Base-by-base conservation (phyloP, 805 yeast species). In the Debaryomyces hansenii region DNA sequence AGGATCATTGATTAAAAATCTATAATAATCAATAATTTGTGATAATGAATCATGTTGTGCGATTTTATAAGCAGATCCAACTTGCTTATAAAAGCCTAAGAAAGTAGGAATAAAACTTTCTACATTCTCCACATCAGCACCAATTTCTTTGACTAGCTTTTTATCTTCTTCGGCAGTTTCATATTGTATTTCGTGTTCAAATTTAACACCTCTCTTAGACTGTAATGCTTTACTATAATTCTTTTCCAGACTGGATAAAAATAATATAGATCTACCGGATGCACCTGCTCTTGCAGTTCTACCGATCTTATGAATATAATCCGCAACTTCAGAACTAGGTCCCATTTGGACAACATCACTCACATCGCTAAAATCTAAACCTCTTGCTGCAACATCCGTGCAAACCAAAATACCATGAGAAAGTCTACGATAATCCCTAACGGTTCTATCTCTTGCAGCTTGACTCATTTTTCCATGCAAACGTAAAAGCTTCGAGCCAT, bases 321-420 rank as follows among this genome's bases (percentile, higher is more conserved):
- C 85, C n/a, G 91, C 80, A 20, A 82, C 67, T 47, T 84, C 88
- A 40, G 76, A 68, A 50, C 94, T 88, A n/a, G 84, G 77, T 54
- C 92, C 87, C 45, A 89, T 65, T 71, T 92, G 97, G 56, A 87
- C 71, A 43, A 92, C 97, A 61, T 89, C 88, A 20, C 90, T 69
- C 24, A 92, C 95, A 56, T 82, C 81, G 46, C 91, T 94, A 77
- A 92, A 88, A 72, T 92, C 97, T 85, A 92, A 84, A 55, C 98
- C 98, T 70, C 98, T 83, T 11, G 97, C 97, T 50, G 91, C 95
- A 48, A 92, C 97, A 67, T 90, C 96, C 5, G 97, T 87, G 46
- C 92, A 84, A 45, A 92, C 80, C 47, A 92, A 74, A 38, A 91
- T 61, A 46, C 89, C 87, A 24, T 65, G 73, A 55, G 45, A 58